Evolutionary conservation across 1,139 yeast species (phyloP).

Genomic region (Debaryomycetaceae sp.): DNA sequence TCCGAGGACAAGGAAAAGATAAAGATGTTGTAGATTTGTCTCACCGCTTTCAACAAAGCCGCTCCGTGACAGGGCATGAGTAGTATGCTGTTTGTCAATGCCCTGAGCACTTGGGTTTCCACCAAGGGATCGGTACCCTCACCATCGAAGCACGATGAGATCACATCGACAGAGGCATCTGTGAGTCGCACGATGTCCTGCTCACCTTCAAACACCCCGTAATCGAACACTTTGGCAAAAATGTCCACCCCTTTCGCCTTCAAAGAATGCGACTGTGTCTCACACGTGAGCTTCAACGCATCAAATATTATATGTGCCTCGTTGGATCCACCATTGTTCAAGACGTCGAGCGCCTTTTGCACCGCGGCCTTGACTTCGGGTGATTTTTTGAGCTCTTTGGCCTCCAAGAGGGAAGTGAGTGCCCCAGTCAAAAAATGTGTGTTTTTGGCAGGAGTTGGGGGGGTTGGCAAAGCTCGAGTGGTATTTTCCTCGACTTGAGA

Average conservation of each 20-base stretch:
- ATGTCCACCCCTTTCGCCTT: conserved; percentile 41
- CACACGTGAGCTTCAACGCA: conserved; percentile 39
- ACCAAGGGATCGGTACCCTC: conserved; percentile 87
- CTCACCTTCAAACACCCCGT: conserved; percentile 36
- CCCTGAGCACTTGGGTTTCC: conserved; percentile 89
- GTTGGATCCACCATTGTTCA: conserved; percentile 23
- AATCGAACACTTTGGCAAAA: conserved; percentile 44
- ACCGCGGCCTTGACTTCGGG: conserved; percentile 26
- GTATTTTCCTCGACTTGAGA: neutral
- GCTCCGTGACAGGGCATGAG: conserved; percentile 90
- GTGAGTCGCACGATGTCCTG: conserved; percentile 53
- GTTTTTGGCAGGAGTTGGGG: conserved; percentile 3
- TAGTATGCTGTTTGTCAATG: conserved; percentile 81
- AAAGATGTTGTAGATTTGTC: conserved; percentile 91
- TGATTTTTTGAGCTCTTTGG: conserved; percentile 40
- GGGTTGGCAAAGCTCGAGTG: too few relatives aligned
- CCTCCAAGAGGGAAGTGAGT: conserved; percentile 8
- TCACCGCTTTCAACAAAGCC: conserved; percentile 78
- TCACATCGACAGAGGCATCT: conserved; percentile 81
- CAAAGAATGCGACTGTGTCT: conserved; percentile 26
- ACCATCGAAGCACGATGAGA: conserved; percentile 82
- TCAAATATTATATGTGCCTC: conserved; percentile 36
- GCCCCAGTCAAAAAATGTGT: conserved; percentile 8
- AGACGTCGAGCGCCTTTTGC: conserved; percentile 35
- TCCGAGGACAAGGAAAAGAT: conserved; percentile 75